Evolutionary conservation across 371 early-diverging fungal genomes (phyloP).

Genomic region (Rhizomucor pusillus): DNA sequence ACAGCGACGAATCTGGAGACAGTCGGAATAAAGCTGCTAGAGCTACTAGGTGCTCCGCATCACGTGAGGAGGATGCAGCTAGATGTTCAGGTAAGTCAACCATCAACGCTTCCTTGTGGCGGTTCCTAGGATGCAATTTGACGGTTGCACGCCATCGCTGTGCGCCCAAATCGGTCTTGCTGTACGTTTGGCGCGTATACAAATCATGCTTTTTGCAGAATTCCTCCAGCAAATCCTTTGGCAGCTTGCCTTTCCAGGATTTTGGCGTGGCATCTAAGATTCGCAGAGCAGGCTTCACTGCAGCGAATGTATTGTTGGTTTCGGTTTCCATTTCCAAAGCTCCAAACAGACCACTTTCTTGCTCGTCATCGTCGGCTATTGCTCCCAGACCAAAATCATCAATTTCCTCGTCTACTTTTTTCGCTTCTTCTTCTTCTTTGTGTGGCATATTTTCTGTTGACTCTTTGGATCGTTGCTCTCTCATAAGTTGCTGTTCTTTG

Average conservation of each 20-base stretch:
- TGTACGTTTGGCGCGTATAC: constrained; percentile 11
- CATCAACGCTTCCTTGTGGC: neutral
- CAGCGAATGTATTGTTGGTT: neutral
- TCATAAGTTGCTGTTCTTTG: constrained; percentile 9
- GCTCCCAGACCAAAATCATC: constrained; percentile 6
- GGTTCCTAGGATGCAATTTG: constrained; percentile 7
- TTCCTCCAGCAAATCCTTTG: constrained; percentile 39
- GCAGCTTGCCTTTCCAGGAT: constrained; percentile 48
- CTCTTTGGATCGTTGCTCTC: constrained; percentile 25
- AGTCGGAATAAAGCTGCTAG: constrained; percentile 46
- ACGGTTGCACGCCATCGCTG: constrained; percentile 25
- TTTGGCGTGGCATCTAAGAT: constrained; percentile 20
- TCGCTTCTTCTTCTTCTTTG: constrained; percentile 4
- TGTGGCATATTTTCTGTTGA: neutral
- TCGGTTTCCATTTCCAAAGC: constrained; percentile 9
- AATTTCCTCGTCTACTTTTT: constrained; percentile 3
- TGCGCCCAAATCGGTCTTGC: constrained; percentile 7
- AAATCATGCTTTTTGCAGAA: constrained; percentile 22
- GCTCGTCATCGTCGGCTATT: constrained; percentile 21
- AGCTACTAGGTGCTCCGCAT: constrained; percentile 4
- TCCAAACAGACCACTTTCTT: constrained; percentile 9
- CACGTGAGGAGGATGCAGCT: constrained; percentile 3
- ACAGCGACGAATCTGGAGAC: constrained; percentile 45
- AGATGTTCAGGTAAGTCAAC: constrained; percentile 17
- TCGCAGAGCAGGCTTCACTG: constrained; percentile 7